Evolutionary conservation across 1,284 basidiomycete genomes (phyloP), one percentile per base, ranked within the genome.

Genomic region (Sutorius eximius): DNA sequence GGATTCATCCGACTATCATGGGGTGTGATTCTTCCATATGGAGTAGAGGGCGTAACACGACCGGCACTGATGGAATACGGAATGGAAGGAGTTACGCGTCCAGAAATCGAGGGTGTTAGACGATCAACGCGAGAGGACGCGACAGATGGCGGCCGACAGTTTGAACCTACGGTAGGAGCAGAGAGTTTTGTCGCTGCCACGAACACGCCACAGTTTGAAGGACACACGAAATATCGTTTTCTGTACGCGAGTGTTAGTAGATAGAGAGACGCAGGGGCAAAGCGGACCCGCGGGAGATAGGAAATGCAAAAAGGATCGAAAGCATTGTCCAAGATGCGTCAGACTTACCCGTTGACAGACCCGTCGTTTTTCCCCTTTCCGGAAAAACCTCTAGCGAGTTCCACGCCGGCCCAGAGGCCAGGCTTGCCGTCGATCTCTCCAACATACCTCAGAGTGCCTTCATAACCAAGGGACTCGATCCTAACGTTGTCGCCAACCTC

Each of bases 361-460:
- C 96, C 96, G 66, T 98, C 86, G 66, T 99, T 99, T 77, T 98
- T 98, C 2, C 96, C 96, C 69, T 91, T 91, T n/a, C 96, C 95
- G 15, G 79, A 73, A 67, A 93, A 95, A 2, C 89, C 89, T 37
- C 86, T 87, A 60, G 82, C 76, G n/a, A 98, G 78, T 71, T 96
- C 92, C 16, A 98, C 91, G 30, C 94, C 94, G 27, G 92, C 94
- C 90, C 91, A 98, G 15, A 86, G 74, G 5, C 94, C 95, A 6
- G 82, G 79, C 71, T 96, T 96, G 45, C 89, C 91, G 20, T 90
- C 85, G 51, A 95, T 94, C 60, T 84, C 81, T 2, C 94, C 94
- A 15, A 94, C 59, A 71, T 86, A 97, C 58, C 83, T 76, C 52
- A 97, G 71, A 5, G 76, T 82, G 12, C 94, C 95, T 68, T 95